These are phyloP conservation scores for Vigna angularis DNA, from an alignment of 306 rosid species.

Conservation along the genomic window DNA sequence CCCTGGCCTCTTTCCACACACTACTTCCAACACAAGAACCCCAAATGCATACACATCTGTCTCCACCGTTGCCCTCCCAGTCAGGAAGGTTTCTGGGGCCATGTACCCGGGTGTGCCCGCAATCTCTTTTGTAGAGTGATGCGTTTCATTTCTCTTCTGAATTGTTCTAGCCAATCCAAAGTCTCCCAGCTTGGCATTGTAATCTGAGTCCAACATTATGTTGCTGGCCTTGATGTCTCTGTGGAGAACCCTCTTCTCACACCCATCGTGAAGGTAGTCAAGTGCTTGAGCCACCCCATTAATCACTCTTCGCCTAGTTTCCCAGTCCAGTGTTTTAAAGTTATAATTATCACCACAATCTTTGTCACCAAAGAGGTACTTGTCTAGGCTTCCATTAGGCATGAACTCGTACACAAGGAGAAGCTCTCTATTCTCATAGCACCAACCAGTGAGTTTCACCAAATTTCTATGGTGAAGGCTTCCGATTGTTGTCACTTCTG, in stretches of 20 bases:
- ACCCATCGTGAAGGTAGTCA: conserved; percentile 77
- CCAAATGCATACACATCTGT: conserved; percentile 86
- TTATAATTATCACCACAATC: background rate
- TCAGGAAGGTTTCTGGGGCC: conserved; percentile 84
- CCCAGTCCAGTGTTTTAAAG: conserved; percentile 52
- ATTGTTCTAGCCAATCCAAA: conserved; percentile 78
- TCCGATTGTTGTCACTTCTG: conserved; percentile 86
- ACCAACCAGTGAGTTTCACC: conserved; percentile 85
- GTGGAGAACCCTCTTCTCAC: conserved; percentile 76
- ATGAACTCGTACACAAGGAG: conserved; percentile 85
- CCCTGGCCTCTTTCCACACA: conserved; percentile 72
- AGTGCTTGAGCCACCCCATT: conserved; percentile 75
- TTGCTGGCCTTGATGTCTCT: conserved; percentile 81
- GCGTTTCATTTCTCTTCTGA: conserved; percentile 60
- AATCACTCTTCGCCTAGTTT: conserved; percentile 55
- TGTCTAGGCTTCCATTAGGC: conserved; percentile 83
- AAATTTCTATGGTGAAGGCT: conserved; percentile 78
- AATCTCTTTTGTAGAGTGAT: conserved; percentile 73
- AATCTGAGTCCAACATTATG: conserved; percentile 72
- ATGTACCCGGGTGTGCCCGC: conserved; percentile 90
- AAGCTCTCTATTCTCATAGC: conserved; percentile 74
- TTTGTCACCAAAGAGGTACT: conserved; percentile 47
- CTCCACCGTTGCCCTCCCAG: conserved; percentile 69
- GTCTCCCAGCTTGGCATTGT: conserved; percentile 69
- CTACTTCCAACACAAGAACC: conserved; percentile 66